A percentile compares a stretch with the other conserved stretches of the same genome.
Evolutionary conservation across 164 flowering plant species (phyloP).

Genomic region (Macadamia integrifolia): DNA sequence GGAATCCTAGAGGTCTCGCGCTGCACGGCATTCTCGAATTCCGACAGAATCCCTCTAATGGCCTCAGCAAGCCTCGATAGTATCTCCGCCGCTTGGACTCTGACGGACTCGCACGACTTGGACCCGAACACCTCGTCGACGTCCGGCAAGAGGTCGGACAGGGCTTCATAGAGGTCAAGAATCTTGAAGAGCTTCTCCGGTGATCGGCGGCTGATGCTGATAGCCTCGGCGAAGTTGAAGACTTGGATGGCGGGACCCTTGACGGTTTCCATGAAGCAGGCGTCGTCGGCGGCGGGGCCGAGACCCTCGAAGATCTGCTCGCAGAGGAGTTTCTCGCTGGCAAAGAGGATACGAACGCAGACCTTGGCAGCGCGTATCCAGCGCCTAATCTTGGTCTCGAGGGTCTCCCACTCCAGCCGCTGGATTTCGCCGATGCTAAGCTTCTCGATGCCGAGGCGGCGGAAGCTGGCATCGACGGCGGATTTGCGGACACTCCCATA

Average conservation of each 20-base stretch:
- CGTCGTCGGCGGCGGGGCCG: conserved; percentile 34
- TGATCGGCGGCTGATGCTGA: conserved; percentile 66
- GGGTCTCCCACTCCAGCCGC: conserved; percentile 57
- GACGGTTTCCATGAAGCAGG: conserved; percentile 72
- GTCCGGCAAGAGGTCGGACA: conserved; percentile 60
- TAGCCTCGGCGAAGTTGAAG: conserved; percentile 83
- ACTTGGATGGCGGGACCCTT: conserved; percentile 65
- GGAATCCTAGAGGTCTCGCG: conserved; percentile 63
- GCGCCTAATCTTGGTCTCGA: conserved; percentile 66
- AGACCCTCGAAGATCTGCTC: conserved; percentile 33
- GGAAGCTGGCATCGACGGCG: conserved; percentile 49
- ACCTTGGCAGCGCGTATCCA: conserved; percentile 84
- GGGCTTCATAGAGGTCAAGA: conserved; percentile 67
- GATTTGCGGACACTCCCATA: conserved; percentile 69
- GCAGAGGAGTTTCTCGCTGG: conserved; percentile 30
- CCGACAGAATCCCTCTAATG: conserved; percentile 66
- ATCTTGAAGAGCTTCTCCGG: conserved; percentile 90
- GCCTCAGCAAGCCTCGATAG: conserved; percentile 73
- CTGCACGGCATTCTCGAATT: conserved; percentile 78
- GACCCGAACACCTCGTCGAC: conserved; percentile 55
- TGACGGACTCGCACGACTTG: conserved; percentile 44
- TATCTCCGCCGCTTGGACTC: conserved; percentile 66
- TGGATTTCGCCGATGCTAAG: conserved; percentile 75
- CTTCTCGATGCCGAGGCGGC: conserved; percentile 58
- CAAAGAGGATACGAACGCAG: conserved; percentile 57